A percentile compares a stretch with the other conserved stretches of the same genome.
Conservation (phyloP, 306 rosid species). For the Astragalus glycyphyllos region DNA sequence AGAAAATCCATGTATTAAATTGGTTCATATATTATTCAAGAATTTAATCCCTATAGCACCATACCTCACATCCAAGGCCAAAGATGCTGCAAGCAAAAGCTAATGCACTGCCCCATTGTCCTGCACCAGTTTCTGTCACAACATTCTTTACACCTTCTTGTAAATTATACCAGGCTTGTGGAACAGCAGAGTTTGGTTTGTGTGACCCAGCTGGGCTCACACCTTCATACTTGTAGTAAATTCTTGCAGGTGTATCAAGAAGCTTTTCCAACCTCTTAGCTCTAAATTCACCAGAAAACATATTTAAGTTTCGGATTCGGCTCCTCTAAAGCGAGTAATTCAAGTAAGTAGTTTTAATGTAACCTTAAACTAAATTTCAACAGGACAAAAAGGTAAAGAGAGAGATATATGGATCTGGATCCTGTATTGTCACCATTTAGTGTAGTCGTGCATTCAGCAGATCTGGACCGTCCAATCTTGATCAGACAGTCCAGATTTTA, state of each 20-base stretch:
- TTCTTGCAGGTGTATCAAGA: constrained; percentile 88
- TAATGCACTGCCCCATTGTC: constrained; percentile 96
- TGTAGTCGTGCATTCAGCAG: too few species aligned
- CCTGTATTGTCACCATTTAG: too few species aligned
- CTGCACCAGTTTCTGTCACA: constrained; percentile 98
- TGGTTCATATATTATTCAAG: too few species aligned
- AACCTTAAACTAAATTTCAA: background rate
- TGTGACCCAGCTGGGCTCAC: constrained; percentile 97
- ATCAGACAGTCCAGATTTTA: too few species aligned
- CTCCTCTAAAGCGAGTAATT: background rate
- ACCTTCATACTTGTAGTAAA: constrained; percentile 96
- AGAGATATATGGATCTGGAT: background rate
- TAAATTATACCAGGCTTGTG: constrained; percentile 91
- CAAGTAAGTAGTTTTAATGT: too few species aligned
- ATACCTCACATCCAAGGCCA: constrained; percentile 88
- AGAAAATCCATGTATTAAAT: too few species aligned
- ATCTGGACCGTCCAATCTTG: too few species aligned
- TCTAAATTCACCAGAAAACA: constrained; percentile 48
- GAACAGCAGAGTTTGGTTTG: constrained; percentile 92
- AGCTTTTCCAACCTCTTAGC: constrained; percentile 97
- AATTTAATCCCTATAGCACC: constrained; percentile 39
- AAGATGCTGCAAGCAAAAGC: constrained; percentile 94
- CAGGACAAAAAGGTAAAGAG: constrained; percentile 18
- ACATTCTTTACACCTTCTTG: constrained; percentile 83
- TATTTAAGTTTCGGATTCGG: background rate